These are phyloP conservation scores for Coemansia sp. DNA, from an alignment of 192 early-diverging fungal genomes.

Conservation along the genomic window DNA sequence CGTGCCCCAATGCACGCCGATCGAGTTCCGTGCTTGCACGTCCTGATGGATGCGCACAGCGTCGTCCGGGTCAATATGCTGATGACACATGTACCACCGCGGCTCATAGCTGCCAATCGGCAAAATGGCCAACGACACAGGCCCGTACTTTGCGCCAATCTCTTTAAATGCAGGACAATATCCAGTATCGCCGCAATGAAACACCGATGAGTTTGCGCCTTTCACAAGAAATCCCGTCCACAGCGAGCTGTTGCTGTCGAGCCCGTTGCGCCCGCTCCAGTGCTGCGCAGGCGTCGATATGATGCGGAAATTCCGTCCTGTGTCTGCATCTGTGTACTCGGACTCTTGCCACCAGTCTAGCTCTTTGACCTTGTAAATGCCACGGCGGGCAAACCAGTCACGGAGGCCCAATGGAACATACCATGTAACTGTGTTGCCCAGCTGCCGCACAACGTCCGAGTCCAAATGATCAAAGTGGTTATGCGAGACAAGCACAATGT, in stretches of 20 bases:
- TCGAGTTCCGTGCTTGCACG: constrained; percentile 58
- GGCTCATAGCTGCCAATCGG: constrained; percentile 88
- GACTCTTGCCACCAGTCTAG: constrained; percentile 79
- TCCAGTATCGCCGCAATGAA: constrained; percentile 72
- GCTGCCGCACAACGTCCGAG: constrained; percentile 58
- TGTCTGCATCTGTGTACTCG: constrained; percentile 9
- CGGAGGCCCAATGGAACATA: constrained; percentile 82
- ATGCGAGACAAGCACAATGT: constrained; percentile 79
- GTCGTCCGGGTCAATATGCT: constrained; percentile 79
- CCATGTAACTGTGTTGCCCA: constrained; percentile 62
- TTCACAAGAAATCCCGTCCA: constrained; percentile 75
- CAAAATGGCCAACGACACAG: constrained; percentile 71
- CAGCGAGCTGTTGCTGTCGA: constrained; percentile 73
- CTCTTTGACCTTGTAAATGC: constrained; percentile 61
- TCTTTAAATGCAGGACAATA: constrained; percentile 88
- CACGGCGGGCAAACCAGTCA: constrained; percentile 60
- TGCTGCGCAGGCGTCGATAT: constrained; percentile 63
- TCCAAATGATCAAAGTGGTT: constrained; percentile 93
- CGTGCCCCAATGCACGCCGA: constrained; percentile 90
- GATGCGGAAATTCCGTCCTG: constrained; percentile 17
- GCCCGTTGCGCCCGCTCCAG: constrained; percentile 58
- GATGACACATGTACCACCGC: constrained; percentile 70
- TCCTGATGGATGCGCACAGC: constrained; percentile 81
- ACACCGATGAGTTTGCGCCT: constrained; percentile 22
- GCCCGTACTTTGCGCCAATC: constrained; percentile 69